These are phyloP conservation scores for Veloporphyrellus conicus DNA, from an alignment of 1,284 basidiomycete species.

Conservation along the genomic window DNA sequence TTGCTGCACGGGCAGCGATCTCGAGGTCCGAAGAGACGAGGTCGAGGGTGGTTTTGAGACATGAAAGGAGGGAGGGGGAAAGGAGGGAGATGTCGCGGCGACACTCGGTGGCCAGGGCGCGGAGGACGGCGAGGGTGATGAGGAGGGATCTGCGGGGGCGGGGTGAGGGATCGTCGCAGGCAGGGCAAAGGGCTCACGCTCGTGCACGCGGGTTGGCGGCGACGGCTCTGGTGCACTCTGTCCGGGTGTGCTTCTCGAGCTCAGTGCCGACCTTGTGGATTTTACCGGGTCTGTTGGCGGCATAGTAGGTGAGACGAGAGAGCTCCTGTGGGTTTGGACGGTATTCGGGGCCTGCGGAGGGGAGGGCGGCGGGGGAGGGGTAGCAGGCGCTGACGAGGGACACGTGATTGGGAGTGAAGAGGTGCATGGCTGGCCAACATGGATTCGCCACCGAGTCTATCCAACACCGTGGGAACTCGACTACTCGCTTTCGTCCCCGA, in stretches of 20 bases:
- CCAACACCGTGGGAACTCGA: conserved; percentile 14
- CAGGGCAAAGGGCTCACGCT: conserved; percentile 55
- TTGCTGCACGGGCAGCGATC: conserved; percentile 78
- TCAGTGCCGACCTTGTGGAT: conserved; percentile 82
- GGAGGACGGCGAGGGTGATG: conserved; percentile 83
- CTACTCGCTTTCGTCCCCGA: conserved; percentile 57
- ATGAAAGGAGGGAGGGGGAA: conserved; percentile 71
- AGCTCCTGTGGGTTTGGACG: conserved; percentile 87
- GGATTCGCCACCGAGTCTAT: neutral
- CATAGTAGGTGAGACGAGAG: conserved; percentile 89
- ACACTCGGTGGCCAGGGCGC: conserved; percentile 85
- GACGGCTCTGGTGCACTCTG: conserved; percentile 66
- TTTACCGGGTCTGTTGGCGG: conserved; percentile 85
- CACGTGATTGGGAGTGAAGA: conserved; percentile 82
- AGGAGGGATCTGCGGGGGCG: conserved; percentile 64
- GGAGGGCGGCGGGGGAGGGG: conserved; percentile 75
- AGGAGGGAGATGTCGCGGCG: conserved; percentile 82
- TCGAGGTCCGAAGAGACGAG: conserved; percentile 75
- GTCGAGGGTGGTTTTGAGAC: conserved; percentile 65
- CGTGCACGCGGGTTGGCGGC: conserved; percentile 72
- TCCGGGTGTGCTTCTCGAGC: conserved; percentile 72
- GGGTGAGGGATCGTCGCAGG: neutral
- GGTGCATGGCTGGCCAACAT: conserved; percentile 32
- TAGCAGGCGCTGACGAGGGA: conserved; percentile 88
- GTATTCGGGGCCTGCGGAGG: conserved; percentile 75